phyloP scores from a whole-genome alignment of 306 rosid species.

The Malus sylvestris region DNA sequence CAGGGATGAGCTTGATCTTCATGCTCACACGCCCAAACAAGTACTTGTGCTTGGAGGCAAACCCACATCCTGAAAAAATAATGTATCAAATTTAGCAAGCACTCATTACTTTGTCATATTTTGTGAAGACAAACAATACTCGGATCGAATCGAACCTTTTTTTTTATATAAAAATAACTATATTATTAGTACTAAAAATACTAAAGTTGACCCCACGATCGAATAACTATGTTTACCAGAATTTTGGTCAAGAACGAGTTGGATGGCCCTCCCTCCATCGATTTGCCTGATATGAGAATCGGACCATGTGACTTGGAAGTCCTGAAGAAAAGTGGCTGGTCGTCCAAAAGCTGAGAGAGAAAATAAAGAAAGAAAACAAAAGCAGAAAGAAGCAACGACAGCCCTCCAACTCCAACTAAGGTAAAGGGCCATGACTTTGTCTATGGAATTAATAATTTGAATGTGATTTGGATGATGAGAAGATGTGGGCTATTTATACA shows the following conservation, averaged over 20 bases:
- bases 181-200: neutral
- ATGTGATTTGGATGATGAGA: constrained; percentile 3
- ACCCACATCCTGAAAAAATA: constrained; percentile 71
- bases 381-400: neutral
- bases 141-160: neutral
- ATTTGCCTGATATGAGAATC: constrained; percentile 63
- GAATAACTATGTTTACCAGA: constrained; percentile 41
- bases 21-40: constrained; percentile 90
- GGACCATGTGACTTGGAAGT: constrained; percentile 69
- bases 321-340: constrained; percentile 69
- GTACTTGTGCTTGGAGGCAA: constrained; percentile 64
- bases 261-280: constrained; percentile 73
- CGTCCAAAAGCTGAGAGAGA: constrained; percentile 38
- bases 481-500: neutral
- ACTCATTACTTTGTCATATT: neutral
- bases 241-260: constrained; percentile 74
- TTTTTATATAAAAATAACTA: too few species aligned
- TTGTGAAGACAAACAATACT: neutral
- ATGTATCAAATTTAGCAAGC: neutral
- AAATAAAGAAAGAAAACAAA: constrained; percentile 21
- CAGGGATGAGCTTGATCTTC: constrained; percentile 87
- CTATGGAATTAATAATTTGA: neutral
- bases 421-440: neutral
- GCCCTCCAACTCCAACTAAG: constrained; percentile 17
- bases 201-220: constrained; percentile 7